Conservation (phyloP, 768 basidiomycete species). For the Podaxis pistillaris region DNA sequence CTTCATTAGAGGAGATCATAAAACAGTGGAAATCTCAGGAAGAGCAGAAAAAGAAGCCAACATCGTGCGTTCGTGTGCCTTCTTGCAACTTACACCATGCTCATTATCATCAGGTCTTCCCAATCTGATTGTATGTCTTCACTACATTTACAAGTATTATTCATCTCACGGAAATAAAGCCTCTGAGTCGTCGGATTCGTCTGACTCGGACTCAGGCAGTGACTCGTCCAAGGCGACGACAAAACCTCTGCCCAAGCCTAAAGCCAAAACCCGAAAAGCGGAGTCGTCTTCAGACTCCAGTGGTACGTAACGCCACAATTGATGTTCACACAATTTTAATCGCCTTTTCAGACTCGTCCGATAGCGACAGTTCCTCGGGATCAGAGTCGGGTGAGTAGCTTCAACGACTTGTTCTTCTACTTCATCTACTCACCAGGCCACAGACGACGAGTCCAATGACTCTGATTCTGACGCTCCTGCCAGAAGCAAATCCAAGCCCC, state of each 20-base stretch:
- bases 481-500: conserved; percentile 15
- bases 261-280: conserved; percentile 1
- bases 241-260: conserved; percentile 1
- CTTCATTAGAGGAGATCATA: conserved; percentile 64
- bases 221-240: not conserved
- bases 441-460: conserved; percentile 37
- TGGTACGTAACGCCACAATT: not conserved
- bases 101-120: not conserved
- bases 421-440: not conserved
- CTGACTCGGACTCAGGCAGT: conserved; percentile 24
- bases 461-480: conserved; percentile 13
- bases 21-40: conserved; percentile 54
- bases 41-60: conserved; percentile 21
- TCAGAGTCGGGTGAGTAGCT: conserved; percentile 2
- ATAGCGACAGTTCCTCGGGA: not conserved
- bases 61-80: conserved; percentile 20
- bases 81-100: conserved; percentile 14
- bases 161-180: not conserved
- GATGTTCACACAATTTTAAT: not conserved
- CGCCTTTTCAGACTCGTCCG: conserved; percentile 1
- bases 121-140: conserved; percentile 5
- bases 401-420: conserved; percentile 10
- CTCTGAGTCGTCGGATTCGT: conserved; percentile 12
- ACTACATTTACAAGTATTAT: not conserved
- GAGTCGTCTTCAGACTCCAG: conserved; percentile 9